These are phyloP conservation scores for Rosa lucieae DNA, from an alignment of 306 rosid species.

Conservation along the genomic window DNA sequence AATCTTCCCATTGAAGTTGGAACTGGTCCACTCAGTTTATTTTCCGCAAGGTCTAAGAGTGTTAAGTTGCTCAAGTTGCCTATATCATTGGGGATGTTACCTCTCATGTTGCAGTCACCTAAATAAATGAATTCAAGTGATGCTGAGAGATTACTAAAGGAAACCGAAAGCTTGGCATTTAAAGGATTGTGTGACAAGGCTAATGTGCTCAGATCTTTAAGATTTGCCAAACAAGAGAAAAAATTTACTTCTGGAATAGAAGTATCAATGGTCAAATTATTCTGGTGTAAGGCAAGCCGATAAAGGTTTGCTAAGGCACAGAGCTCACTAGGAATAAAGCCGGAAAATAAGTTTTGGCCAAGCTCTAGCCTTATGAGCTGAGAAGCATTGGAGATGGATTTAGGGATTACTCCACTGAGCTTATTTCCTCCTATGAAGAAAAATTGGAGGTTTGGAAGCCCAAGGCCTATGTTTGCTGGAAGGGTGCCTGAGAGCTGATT, in stretches of 20 bases:
- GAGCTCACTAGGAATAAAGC: constrained; percentile 1
- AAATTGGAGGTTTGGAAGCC: constrained; percentile 11
- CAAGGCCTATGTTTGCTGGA: constrained; percentile 11
- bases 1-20: constrained; percentile 6
- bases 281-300: not conserved
- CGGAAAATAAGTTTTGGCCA: not conserved
- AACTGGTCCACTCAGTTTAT: constrained; percentile 9
- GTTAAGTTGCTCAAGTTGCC: constrained; percentile 1
- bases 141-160: constrained; percentile 2
- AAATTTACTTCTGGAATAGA: not conserved
- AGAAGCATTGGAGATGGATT: constrained; percentile 25
- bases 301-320: constrained; percentile 1
- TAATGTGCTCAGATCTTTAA: not conserved
- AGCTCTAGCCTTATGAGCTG: not conserved
- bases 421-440: not conserved
- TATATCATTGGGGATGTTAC: not conserved
- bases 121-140: not conserved
- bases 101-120: not conserved
- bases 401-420: constrained; percentile 11
- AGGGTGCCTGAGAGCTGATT: constrained; percentile 27
- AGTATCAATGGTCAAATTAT: constrained; percentile 9
- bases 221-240: not conserved
- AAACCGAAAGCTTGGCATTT: not conserved
- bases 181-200: not conserved
- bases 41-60: not conserved